Conservation (phyloP, 2,329 filamentous ascomycete genomes). For the Diaporthe longicolla region DNA sequence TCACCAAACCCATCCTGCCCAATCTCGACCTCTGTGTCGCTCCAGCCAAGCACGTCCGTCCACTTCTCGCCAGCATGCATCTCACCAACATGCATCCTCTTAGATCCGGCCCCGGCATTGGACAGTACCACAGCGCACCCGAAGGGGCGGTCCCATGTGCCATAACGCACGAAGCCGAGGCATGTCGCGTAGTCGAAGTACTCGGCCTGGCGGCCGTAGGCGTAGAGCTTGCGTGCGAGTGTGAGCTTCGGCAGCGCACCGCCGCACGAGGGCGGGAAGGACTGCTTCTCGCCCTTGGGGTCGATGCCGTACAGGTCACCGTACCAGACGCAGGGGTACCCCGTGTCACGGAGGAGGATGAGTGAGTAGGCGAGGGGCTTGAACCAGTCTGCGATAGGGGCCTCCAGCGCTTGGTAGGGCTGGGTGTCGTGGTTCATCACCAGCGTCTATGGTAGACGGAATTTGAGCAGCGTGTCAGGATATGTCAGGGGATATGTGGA, state of each 20-base stretch:
- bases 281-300: conserved; percentile 53
- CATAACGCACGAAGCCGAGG: conserved; percentile 71
- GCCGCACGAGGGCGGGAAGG: conserved; percentile 66
- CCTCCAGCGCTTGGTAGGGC: conserved; percentile 59
- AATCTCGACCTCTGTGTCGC: conserved; percentile 68
- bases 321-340: conserved; percentile 79
- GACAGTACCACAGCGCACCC: conserved; percentile 72
- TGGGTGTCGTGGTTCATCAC: conserved; percentile 81
- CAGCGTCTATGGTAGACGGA: conserved; percentile 62
- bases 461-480: background rate
- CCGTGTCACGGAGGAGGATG: conserved; percentile 75
- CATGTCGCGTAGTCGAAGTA: conserved; percentile 74
- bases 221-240: conserved; percentile 75
- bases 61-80: conserved; percentile 72
- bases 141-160: conserved; percentile 59
- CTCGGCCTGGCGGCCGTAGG: conserved; percentile 76
- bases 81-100: conserved; percentile 75
- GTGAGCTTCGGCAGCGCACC: conserved; percentile 70
- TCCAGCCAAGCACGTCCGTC: conserved; percentile 74
- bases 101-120: conserved; percentile 63
- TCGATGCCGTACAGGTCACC: conserved; percentile 77
- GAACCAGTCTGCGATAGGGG: conserved; percentile 75
- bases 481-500: background rate
- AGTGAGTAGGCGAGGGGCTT: conserved; percentile 80
- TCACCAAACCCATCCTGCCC: conserved; percentile 71